Evolutionary conservation across 1,284 basidiomycete genomes (phyloP).

Genomic region (Ceratobasidium sp.): DNA sequence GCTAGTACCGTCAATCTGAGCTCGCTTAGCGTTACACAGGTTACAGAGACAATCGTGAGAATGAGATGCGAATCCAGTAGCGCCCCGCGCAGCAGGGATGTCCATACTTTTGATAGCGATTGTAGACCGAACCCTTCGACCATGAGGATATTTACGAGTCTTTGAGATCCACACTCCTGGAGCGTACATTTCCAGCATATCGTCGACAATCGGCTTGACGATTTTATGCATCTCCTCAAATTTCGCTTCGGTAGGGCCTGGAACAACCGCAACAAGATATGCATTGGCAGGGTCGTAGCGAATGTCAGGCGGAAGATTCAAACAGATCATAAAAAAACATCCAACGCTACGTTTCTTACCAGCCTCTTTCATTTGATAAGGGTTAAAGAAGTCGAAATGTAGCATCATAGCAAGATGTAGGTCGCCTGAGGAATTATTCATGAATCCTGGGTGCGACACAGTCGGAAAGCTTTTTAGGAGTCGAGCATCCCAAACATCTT

Average conservation of each 20-base stretch:
- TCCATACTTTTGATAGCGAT: not conserved
- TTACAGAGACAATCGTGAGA: not conserved
- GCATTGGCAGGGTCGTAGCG: slow-evolving; percentile 55
- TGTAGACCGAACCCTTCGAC: not conserved
- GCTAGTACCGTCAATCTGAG: not conserved
- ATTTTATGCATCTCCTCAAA: slow-evolving; percentile 50
- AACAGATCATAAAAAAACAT: slow-evolving; percentile 54
- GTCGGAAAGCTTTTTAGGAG: slow-evolving; percentile 47
- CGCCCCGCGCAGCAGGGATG: not conserved
- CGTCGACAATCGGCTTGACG: not conserved
- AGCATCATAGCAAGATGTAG: slow-evolving; percentile 51
- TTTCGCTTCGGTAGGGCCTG: slow-evolving; percentile 51
- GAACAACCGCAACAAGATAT: slow-evolving; percentile 56
- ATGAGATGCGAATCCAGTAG: not conserved
- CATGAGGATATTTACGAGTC: slow-evolving; percentile 12
- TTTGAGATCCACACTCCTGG: slow-evolving; percentile 50
- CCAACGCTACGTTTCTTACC: slow-evolving; percentile 53
- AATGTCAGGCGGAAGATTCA: slow-evolving; percentile 55
- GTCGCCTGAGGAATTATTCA: slow-evolving; percentile 44
- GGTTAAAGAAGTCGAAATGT: slow-evolving; percentile 54
- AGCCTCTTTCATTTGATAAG: slow-evolving; percentile 45
- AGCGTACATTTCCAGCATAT: not conserved
- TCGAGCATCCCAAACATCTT: slow-evolving; percentile 51
- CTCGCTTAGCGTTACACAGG: not conserved
- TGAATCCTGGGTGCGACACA: slow-evolving; percentile 45